Conservation (phyloP, 2,329 filamentous ascomycete species). For the Colletotrichum caudatum region DNA sequence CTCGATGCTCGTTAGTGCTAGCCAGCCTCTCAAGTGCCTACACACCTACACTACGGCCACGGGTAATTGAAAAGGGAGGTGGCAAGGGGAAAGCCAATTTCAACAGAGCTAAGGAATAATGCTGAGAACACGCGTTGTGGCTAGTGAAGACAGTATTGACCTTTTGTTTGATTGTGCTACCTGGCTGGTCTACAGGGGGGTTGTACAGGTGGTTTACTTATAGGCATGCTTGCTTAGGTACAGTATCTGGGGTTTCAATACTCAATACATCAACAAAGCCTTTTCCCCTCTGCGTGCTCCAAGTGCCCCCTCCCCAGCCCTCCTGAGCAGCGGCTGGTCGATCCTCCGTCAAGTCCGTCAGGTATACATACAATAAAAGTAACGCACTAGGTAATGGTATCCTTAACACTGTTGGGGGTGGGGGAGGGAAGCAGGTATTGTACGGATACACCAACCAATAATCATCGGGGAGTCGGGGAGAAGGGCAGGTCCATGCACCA, state of each 20-base stretch:
- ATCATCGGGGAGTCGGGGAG: not conserved
- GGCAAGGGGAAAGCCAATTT: not conserved
- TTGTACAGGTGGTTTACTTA: not conserved
- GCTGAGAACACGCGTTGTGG: too few relatives aligned
- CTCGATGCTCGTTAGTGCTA: not conserved
- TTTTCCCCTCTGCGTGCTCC: too few relatives aligned
- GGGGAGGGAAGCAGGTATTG: not conserved
- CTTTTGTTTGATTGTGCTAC: not conserved
- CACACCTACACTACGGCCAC: not conserved
- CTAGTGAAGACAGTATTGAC: not conserved
- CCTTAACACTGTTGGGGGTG: too few relatives aligned
- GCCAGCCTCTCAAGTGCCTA: not conserved
- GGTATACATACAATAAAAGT: too few relatives aligned
- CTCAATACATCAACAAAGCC: too few relatives aligned
- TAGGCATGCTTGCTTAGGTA: too few relatives aligned
- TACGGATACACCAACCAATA: not conserved
- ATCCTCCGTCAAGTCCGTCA: too few relatives aligned
- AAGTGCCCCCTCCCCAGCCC: too few relatives aligned
- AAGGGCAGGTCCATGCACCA: not conserved
- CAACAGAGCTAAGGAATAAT: not conserved
- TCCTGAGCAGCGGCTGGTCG: too few relatives aligned
- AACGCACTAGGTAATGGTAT: too few relatives aligned
- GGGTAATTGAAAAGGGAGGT: not conserved
- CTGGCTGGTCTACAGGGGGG: not conserved
- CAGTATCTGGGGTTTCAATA: too few relatives aligned